A percentile compares a stretch with the other conserved stretches of the same genome.
These are phyloP conservation scores for Curvularia verruculosa DNA, from an alignment of 2,329 filamentous ascomycete genomes.

Conservation along the genomic window DNA sequence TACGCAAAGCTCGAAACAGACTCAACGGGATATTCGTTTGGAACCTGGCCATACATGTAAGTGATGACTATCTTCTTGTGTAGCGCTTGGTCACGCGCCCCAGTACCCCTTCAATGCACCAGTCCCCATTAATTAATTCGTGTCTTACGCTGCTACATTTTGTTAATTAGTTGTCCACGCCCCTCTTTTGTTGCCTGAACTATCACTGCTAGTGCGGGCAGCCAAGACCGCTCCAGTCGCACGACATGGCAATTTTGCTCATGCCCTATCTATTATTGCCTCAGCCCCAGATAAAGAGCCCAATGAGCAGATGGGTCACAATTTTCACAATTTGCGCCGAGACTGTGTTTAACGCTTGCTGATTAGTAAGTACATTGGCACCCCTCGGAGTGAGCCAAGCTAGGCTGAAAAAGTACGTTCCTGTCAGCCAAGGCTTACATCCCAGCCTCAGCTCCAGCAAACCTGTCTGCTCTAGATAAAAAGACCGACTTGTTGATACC, in stretches of 20 bases:
- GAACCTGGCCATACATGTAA: too few species aligned
- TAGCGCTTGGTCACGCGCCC: too few species aligned
- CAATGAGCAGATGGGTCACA: too few species aligned
- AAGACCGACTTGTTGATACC: background rate
- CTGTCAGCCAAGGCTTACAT: background rate
- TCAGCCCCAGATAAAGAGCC: too few species aligned
- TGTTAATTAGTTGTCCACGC: too few species aligned
- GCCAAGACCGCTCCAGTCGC: background rate
- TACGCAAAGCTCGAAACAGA: too few species aligned
- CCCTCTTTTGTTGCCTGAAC: background rate
- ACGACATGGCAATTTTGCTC: background rate
- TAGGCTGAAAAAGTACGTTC: background rate
- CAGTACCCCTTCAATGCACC: too few species aligned
- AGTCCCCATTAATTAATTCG: too few species aligned
- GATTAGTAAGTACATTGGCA: background rate
- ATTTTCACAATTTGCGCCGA: background rate
- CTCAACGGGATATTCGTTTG: too few species aligned
- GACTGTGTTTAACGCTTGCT: background rate
- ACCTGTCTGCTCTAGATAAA: background rate
- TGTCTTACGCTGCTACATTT: background rate
- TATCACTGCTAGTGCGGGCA: background rate
- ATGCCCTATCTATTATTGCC: background rate
- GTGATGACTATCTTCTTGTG: too few species aligned
- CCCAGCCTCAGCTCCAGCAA: background rate
- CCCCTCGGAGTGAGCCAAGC: background rate